Base-by-base conservation (phyloP, 163 green algal genomes). In the Coccomyxa subellipsoidea region DNA sequence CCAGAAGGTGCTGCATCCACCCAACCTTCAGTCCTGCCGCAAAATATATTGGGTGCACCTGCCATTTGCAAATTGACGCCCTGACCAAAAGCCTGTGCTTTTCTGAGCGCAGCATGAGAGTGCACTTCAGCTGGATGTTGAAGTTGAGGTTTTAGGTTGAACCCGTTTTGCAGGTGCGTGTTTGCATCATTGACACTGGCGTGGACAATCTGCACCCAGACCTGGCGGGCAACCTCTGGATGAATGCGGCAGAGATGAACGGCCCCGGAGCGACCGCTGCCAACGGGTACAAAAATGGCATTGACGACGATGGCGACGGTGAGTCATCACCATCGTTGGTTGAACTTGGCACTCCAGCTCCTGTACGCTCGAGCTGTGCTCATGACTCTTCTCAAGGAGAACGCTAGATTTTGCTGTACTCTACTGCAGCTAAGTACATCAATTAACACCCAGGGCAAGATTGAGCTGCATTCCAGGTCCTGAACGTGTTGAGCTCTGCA, bases 121-220 rank as follows among this genome's bases (percentile, higher is more conserved):
- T n/a, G n/a, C n/a, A n/a, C n/a, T n/a, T n/a, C n/a, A n/a, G n/a
- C n/a, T n/a, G n/a, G n/a, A n/a, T n/a, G n/a, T n/a, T n/a, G n/a
- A n/a, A n/a, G n/a, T n/a, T n/a, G n/a, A n/a, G n/a, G n/a, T n/a
- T n/a, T n/a, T n/a, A n/a, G n/a, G n/a, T n/a, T n/a, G n/a, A n/a
- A n/a, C n/a, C n/a, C 69, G 29, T 36, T 70, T 12, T 10, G 35
- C 23, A 35, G 85, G 53, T 86, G 54, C 82, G 39, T 8, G 81
- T 89, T 31, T 91, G 87, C 54, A 76, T 94, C 4, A 85, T 94
- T 32, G 91, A 94, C 82, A 91, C 84, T 10, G 91, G 91, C 27
- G 80, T 92, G 23, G 90, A 94, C 47, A 84, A 86, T 79, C 89
- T 38, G 7, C 91, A 94, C 80, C 89, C 89, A 18, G 87, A 88